Evolutionary conservation across 306 rosid species (phyloP).

Genomic region (Cucurbita ficifolia): DNA sequence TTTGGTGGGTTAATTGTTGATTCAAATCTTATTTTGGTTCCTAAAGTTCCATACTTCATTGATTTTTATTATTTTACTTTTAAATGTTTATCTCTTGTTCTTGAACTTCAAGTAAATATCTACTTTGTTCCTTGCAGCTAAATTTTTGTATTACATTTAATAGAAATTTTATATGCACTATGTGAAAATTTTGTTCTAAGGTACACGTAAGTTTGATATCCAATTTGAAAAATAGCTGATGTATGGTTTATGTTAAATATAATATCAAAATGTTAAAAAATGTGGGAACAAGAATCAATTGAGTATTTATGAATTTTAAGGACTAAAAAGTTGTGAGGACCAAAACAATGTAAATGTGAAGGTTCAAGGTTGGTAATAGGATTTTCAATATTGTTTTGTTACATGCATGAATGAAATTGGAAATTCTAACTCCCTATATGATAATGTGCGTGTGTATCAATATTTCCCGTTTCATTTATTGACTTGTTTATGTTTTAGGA

Average conservation of each 20-base stretch:
- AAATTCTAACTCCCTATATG: neutral
- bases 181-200: neutral
- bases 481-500: constrained; percentile 41
- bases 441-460: neutral
- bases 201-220: neutral
- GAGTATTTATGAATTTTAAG: neutral
- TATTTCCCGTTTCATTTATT: neutral
- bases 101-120: neutral
- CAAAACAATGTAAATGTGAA: neutral
- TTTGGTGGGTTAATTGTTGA: neutral
- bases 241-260: neutral
- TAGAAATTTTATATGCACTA: neutral
- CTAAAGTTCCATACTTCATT: neutral
- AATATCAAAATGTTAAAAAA: neutral
- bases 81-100: neutral
- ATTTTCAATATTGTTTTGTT: neutral
- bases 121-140: neutral
- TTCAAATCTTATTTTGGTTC: neutral
- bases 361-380: neutral
- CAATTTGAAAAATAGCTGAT: neutral
- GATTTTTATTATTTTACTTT: neutral
- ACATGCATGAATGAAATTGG: neutral
- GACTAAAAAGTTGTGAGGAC: neutral
- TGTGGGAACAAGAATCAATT: neutral
- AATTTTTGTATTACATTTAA: neutral